Conservation (phyloP, 768 basidiomycete genomes). For the Tricholomella constricta region DNA sequence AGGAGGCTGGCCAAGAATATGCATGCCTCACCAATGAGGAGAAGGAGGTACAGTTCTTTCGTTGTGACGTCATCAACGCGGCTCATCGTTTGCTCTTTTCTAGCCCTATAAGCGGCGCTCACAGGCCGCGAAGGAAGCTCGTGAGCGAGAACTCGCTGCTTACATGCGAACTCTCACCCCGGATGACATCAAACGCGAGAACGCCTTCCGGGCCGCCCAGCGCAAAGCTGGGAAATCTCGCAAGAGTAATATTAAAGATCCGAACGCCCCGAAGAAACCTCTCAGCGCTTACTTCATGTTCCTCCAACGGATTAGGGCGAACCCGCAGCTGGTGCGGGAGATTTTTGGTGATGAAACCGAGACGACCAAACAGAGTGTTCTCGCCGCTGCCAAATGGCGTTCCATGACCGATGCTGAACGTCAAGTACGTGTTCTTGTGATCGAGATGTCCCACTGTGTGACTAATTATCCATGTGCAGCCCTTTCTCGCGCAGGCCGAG, state of each 20-base stretch:
- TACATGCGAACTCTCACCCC: conserved; percentile 91
- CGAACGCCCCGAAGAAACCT: conserved; percentile 95
- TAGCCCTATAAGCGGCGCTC: conserved; percentile 88
- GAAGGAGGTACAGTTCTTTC: conserved; percentile 67
- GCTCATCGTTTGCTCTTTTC: conserved; percentile 18
- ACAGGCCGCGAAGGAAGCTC: conserved; percentile 79
- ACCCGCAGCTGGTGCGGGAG: conserved; percentile 69
- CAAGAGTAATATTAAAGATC: conserved; percentile 94
- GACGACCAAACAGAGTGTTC: conserved; percentile 92
- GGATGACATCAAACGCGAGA: conserved; percentile 94
- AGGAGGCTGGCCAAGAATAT: conserved; percentile 92
- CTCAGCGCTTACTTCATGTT: conserved; percentile 96
- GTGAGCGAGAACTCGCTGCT: conserved; percentile 77
- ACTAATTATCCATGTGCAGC: conserved; percentile 45
- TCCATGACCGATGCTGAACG: conserved; percentile 92
- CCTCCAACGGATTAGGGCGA: conserved; percentile 84
- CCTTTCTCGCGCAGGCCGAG: conserved; percentile 91
- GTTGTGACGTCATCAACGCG: conserved; percentile 35
- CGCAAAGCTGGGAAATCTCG: conserved; percentile 91
- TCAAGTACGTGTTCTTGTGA: conserved; percentile 56
- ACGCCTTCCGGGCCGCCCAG: conserved; percentile 87
- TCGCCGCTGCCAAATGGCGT: conserved; percentile 92
- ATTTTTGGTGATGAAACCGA: conserved; percentile 91
- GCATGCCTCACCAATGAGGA: conserved; percentile 74
- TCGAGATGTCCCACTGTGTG: background rate